Conservation (phyloP, 2,329 filamentous ascomycete species). For the Myriosclerotinia scirpicola region DNA sequence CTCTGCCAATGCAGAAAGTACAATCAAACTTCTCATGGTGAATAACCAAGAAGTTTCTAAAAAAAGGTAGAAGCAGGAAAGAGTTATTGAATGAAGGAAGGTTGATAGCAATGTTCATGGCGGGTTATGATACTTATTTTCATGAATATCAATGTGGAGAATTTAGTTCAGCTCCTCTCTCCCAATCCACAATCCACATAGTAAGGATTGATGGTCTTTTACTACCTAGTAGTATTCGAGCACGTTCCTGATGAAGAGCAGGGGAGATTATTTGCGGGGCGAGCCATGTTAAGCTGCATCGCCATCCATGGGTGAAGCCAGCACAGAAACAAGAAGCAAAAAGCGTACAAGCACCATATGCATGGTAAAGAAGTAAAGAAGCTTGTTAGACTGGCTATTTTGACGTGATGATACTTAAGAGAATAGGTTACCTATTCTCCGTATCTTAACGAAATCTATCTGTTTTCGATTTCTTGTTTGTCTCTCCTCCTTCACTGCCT, state of each 20-base stretch:
- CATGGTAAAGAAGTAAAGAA: no score
- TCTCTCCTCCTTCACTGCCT: neutral
- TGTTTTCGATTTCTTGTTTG: neutral
- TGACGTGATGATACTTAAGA: neutral
- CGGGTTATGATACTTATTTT: neutral
- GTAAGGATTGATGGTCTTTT: neutral
- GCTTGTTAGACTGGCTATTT: neutral
- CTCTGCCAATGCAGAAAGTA: neutral
- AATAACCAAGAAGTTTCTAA: neutral
- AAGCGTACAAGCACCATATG: no score
- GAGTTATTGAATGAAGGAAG: neutral
- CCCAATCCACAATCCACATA: neutral
- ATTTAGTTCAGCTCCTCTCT: neutral
- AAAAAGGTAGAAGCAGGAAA: neutral
- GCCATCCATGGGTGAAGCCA: neutral
- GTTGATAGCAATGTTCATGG: neutral
- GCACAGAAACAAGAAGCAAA: neutral
- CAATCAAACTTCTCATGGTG: neutral
- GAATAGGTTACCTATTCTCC: no score
- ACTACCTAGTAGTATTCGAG: neutral
- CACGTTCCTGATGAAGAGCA: neutral
- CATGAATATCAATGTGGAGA: neutral
- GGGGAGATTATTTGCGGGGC: neutral
- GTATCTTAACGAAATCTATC: no score
- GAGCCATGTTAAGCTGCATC: neutral